Conservation (phyloP, 106 monocot species). For the Dendrobium nobile region DNA sequence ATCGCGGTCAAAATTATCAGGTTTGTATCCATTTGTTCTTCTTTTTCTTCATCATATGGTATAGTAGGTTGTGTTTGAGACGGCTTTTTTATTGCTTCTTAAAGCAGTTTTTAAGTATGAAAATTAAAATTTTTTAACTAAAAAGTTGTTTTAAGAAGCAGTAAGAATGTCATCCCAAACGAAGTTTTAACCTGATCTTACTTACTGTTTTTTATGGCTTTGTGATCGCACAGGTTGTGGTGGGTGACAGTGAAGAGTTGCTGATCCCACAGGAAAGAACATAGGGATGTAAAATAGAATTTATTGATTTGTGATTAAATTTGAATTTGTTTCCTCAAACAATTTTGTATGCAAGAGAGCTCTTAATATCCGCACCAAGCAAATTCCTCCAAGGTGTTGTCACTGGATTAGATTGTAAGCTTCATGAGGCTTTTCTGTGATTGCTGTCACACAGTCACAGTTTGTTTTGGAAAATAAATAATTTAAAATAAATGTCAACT, state of each 20-base stretch:
- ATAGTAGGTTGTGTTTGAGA: too few species aligned
- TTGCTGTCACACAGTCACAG: not conserved
- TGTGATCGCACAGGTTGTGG: conserved; percentile 38
- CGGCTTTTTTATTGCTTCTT: too few species aligned
- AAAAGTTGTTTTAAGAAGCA: too few species aligned
- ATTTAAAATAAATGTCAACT: too few species aligned
- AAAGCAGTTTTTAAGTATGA: too few species aligned
- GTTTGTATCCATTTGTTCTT: conserved; percentile 8
- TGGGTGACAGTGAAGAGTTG: conserved; percentile 58
- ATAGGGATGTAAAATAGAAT: conserved; percentile 3
- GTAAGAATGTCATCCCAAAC: too few species aligned
- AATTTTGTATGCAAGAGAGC: not conserved
- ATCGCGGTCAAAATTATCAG: conserved; percentile 40
- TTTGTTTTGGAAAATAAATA: not conserved
- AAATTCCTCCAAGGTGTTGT: not conserved
- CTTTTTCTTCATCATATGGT: not conserved
- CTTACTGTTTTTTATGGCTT: not conserved
- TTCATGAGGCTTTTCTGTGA: not conserved
- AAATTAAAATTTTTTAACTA: too few species aligned
- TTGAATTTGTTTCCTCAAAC: not conserved
- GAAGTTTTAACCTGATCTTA: too few species aligned
- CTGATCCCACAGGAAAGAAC: conserved; percentile 48
- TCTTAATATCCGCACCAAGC: not conserved
- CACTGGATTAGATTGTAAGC: not conserved
- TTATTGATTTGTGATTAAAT: not conserved